Percentiles rank a stretch among this genome's conserved stretches.
Evolutionary conservation across 108 stramenopile species (phyloP).

Genomic region (Licmophora abbreviata): DNA sequence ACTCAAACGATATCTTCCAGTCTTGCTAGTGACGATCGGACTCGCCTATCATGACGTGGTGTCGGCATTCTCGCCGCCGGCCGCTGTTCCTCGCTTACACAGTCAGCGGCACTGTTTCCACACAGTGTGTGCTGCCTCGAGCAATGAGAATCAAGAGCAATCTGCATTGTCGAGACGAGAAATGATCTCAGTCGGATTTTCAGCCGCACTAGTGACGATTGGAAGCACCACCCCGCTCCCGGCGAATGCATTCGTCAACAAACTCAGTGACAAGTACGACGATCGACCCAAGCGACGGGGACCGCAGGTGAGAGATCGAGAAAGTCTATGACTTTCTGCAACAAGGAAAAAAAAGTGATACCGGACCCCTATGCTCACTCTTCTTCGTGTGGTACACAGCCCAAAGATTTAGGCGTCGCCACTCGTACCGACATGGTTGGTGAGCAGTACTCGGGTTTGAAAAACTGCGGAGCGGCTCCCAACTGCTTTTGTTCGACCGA

Average conservation of each 20-base stretch:
- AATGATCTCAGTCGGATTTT: background rate
- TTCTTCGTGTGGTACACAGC: no score
- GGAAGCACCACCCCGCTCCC: background rate
- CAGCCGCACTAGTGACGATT: background rate
- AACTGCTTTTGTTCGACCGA: slow-evolving; percentile 85
- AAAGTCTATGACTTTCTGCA: no score
- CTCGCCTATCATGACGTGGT: no score
- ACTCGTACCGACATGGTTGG: slow-evolving; percentile 50
- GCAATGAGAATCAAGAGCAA: background rate
- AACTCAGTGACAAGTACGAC: slow-evolving; percentile 69
- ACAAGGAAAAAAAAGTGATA: no score
- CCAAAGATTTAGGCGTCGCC: slow-evolving; percentile 63
- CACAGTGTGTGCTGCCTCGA: no score
- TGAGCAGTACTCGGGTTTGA: slow-evolving; percentile 68
- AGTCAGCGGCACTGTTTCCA: no score
- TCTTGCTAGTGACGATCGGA: no score
- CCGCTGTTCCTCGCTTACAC: no score
- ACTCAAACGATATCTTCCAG: no score
- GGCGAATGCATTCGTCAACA: slow-evolving; percentile 67
- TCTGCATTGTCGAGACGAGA: background rate
- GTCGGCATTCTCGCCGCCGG: no score
- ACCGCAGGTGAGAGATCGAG: no score
- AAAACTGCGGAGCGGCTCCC: slow-evolving; percentile 71
- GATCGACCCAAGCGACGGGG: slow-evolving; percentile 79
- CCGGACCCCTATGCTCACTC: slow-evolving; percentile 22